These are phyloP conservation scores for Amanita thiersii DNA, from an alignment of 768 basidiomycete species.

Conservation along the genomic window DNA sequence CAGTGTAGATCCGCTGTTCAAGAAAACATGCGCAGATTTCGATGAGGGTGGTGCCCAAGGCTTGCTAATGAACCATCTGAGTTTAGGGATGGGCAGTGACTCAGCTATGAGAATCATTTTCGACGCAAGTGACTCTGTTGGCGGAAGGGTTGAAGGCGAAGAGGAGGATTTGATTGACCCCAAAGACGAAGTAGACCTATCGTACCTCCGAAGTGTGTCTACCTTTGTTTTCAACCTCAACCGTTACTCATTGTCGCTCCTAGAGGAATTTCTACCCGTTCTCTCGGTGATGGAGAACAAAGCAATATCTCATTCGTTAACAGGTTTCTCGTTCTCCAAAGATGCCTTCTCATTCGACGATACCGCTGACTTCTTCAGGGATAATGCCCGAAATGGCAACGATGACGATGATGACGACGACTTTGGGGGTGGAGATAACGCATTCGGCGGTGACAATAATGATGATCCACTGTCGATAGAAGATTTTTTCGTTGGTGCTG, in stretches of 20 bases:
- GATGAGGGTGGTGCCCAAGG: slow-evolving; percentile 98
- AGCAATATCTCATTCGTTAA: slow-evolving; percentile 75
- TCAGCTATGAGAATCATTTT: slow-evolving; percentile 88
- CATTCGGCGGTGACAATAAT: slow-evolving; percentile 34
- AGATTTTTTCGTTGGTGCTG: slow-evolving; percentile 61
- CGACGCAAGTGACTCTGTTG: slow-evolving; percentile 88
- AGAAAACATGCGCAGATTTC: slow-evolving; percentile 96
- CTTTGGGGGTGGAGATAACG: slow-evolving; percentile 29
- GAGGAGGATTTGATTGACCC: slow-evolving; percentile 71
- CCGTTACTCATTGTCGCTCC: slow-evolving; percentile 9
- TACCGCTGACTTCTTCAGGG: slow-evolving; percentile 44
- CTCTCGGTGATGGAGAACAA: slow-evolving; percentile 53
- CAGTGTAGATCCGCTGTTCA: slow-evolving; percentile 93
- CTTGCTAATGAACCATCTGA: slow-evolving; percentile 92
- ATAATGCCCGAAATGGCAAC: slow-evolving; percentile 35
- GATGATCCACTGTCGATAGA: slow-evolving; percentile 35
- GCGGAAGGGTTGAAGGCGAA: slow-evolving; percentile 43
- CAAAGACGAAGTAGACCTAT: slow-evolving; percentile 59
- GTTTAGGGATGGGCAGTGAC: slow-evolving; percentile 67
- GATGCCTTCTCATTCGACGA: slow-evolving; percentile 58
- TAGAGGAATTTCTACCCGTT: slow-evolving; percentile 71
- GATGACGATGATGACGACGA: slow-evolving; percentile 37
- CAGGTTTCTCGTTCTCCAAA: slow-evolving; percentile 76
- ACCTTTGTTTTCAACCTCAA: slow-evolving; percentile 5
- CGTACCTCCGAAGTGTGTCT: slow-evolving; percentile 48